Evolutionary conservation across 345 rosid genomes (phyloP), one percentile per base, ranked within the genome.

Genomic region (Syzygium oleosum): DNA sequence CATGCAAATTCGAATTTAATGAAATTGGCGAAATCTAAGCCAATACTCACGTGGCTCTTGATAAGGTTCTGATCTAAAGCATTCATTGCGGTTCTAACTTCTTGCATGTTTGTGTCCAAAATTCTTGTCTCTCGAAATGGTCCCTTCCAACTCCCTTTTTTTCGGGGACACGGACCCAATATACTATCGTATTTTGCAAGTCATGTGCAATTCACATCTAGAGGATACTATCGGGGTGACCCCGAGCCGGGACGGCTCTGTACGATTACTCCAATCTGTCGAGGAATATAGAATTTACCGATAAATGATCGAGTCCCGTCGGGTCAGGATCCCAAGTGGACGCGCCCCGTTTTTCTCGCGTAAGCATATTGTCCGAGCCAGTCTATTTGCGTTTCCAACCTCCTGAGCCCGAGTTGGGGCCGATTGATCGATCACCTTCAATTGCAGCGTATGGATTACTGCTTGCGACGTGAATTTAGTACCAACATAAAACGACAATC

Each of bases 371-470:
- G 3, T 23, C 63, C 3, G 9, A 58, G 13, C 29, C 38, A 12
- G 9, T 29, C 2, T 17, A 4, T 4, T 65, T 65, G 78, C 6
- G 1, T 7, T 16, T 65, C 22, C 7, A 65, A 16, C 19, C 43
- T 65, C 23, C 8, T 6, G 0, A 65, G 10, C 11, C 5, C 15
- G 3, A 31, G 1, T 7, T 5, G 46, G 3, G 2, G 3, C 3
- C 0, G 0, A 5, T 31, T 1, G 2, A 16, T 9, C 2, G 2
- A 34, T 34, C 25, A 1, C 14, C 3, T 73, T 34, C 6, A 9
- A 0, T 19, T 4, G 6, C 6, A 11, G 1, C 13, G 2, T 0
- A 0, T 0, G 0, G 19, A 34, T 19, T 19, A 4, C 2, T 2
- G 6, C 14, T 1, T 1, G 1, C 7, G 4, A 9, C 3, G 1